These are phyloP conservation scores for Aspergillus sp. DNA, from an alignment of 2,329 filamentous ascomycete species.

Conservation along the genomic window DNA sequence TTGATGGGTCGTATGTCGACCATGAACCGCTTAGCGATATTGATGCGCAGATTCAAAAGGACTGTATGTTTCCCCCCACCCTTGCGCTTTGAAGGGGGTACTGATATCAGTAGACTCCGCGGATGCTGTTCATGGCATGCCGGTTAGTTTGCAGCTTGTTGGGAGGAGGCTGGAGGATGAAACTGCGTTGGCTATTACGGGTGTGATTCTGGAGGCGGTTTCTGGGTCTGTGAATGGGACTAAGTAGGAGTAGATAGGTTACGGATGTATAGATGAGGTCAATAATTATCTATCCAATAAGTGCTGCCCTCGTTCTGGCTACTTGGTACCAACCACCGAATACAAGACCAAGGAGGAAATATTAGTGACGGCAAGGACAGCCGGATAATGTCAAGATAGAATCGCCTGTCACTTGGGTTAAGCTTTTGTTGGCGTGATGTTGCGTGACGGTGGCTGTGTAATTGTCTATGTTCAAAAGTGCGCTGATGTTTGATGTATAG, in stretches of 20 bases:
- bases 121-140: conserved; percentile 19
- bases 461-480: too few relatives aligned
- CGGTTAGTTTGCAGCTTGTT: conserved; percentile 31
- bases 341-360: too few relatives aligned
- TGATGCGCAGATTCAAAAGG: conserved; percentile 9
- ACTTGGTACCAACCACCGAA: too few relatives aligned
- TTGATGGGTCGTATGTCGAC: conserved; percentile 6
- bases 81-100: background rate
- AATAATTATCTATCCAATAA: too few relatives aligned
- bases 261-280: background rate
- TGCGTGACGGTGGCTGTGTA: too few relatives aligned
- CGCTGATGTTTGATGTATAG: too few relatives aligned
- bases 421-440: too few relatives aligned
- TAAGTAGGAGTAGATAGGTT: background rate
- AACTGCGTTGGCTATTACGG: conserved; percentile 38
- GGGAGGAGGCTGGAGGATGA: conserved; percentile 33
- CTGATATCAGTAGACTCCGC: conserved; percentile 3
- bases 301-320: too few relatives aligned
- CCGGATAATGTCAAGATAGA: too few relatives aligned
- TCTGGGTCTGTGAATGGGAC: conserved; percentile 12
- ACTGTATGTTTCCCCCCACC: conserved; percentile 9
- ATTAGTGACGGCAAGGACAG: too few relatives aligned
- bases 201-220: conserved; percentile 31
- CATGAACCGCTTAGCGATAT: conserved; percentile 9
- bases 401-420: too few relatives aligned